These are phyloP conservation scores for Cercospora brassicicola DNA, from an alignment of 2,329 filamentous ascomycete genomes.

Conservation along the genomic window DNA sequence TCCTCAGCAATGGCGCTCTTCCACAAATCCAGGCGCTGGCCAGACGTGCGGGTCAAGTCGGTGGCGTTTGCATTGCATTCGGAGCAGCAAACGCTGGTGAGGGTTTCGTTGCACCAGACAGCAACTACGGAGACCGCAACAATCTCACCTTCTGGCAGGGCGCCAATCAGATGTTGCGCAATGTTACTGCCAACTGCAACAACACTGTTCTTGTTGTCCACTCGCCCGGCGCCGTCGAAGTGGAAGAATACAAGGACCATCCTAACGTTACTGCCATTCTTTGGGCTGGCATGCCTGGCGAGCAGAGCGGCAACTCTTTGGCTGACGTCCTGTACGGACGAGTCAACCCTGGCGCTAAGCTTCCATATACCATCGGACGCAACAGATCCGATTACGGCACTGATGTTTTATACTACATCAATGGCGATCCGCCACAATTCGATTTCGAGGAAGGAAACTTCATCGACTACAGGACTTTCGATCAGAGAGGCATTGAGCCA, in stretches of 20 bases:
- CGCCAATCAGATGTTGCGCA: slow-evolving; percentile 31
- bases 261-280: slow-evolving; percentile 76
- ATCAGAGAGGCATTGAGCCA: slow-evolving; percentile 63
- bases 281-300: slow-evolving; percentile 59
- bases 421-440: slow-evolving; percentile 69
- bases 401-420: slow-evolving; percentile 62
- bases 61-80: slow-evolving; percentile 68
- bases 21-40: slow-evolving; percentile 53
- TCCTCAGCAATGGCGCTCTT: slow-evolving; percentile 59
- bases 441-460: slow-evolving; percentile 76
- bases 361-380: slow-evolving; percentile 70
- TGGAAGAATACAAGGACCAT: slow-evolving; percentile 78
- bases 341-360: slow-evolving; percentile 24
- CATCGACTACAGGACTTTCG: slow-evolving; percentile 78
- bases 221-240: slow-evolving; percentile 75
- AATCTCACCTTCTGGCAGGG: slow-evolving; percentile 57
- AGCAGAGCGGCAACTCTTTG: slow-evolving; percentile 32
- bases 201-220: slow-evolving; percentile 82
- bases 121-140: slow-evolving; percentile 82
- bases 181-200: slow-evolving; percentile 34
- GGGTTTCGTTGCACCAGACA: slow-evolving; percentile 77
- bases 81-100: slow-evolving; percentile 85
- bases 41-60: slow-evolving; percentile 51
- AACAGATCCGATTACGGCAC: slow-evolving; percentile 67
- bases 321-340: slow-evolving; percentile 26